Conservation (phyloP, 1,139 yeast species). For the Nematodospora anomalae region DNA sequence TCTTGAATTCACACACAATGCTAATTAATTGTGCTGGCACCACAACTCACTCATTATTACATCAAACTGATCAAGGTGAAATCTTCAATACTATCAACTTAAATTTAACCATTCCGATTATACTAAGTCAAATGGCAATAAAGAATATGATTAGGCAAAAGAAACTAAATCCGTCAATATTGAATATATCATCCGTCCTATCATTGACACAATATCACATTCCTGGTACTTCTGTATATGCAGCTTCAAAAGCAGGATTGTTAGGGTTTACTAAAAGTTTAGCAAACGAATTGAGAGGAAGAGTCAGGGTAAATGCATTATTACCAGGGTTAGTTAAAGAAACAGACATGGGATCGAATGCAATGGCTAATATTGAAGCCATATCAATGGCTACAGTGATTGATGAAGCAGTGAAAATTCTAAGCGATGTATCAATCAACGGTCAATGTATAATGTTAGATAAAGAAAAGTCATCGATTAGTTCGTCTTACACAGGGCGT, state of each 20-base stretch:
- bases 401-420: conserved; percentile 27
- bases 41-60: conserved; percentile 59
- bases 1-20: conserved; percentile 28
- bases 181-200: conserved; percentile 76
- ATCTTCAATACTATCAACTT: conserved; percentile 53
- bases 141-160: conserved; percentile 10
- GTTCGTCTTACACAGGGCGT: background rate
- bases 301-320: conserved; percentile 59
- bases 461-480: conserved; percentile 1
- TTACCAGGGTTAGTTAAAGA: conserved; percentile 72
- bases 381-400: conserved; percentile 28
- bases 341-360: conserved; percentile 64
- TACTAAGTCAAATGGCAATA: conserved; percentile 46
- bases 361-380: conserved; percentile 16
- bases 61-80: conserved; percentile 41
- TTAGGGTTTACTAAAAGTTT: conserved; percentile 64
- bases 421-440: conserved; percentile 33
- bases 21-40: conserved; percentile 83
- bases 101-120: conserved; percentile 68
- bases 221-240: conserved; percentile 72
- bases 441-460: conserved; percentile 35
- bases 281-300: conserved; percentile 60
- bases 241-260: conserved; percentile 81
- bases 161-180: conserved; percentile 27
- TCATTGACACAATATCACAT: conserved; percentile 42